A percentile compares a stretch with the other conserved stretches of the same genome.
Conservation (phyloP, 495 filamentous ascomycete species). For the Staphylotrichum tortipilum region DNA sequence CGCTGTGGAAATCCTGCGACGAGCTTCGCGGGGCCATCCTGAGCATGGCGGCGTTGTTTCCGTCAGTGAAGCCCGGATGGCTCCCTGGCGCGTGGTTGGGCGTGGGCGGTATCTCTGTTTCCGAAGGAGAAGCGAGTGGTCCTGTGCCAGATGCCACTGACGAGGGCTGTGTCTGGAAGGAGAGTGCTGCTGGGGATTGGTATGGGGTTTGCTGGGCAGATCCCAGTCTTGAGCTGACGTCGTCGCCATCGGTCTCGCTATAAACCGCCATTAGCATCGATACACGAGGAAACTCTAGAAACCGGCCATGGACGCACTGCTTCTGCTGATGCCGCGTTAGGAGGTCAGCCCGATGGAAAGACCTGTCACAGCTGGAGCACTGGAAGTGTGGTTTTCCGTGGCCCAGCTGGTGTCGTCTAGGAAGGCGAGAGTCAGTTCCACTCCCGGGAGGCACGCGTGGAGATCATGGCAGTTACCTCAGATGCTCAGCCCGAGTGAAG, state of each 20-base stretch:
- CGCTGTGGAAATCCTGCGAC: conserved; percentile 2
- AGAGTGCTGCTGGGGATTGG: conserved; percentile 10
- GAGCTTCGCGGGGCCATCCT: neutral
- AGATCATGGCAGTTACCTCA: conserved; percentile 46
- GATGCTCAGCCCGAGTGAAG: conserved; percentile 80
- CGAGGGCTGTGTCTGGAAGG: conserved; percentile 4
- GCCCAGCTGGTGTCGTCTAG: conserved; percentile 77
- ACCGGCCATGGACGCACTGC: conserved; percentile 53
- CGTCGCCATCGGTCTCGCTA: conserved; percentile 35
- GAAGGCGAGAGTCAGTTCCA: conserved; percentile 12
- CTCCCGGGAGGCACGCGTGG: neutral
- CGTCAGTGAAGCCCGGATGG: conserved; percentile 6
- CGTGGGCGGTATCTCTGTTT: conserved; percentile 4
- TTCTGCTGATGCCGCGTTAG: conserved; percentile 70
- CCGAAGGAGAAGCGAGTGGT: neutral
- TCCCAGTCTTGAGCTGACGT: conserved; percentile 18
- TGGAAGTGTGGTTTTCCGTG: conserved; percentile 63
- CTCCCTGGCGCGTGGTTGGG: conserved; percentile 3
- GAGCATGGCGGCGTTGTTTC: neutral
- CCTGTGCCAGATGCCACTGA: neutral
- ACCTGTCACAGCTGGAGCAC: conserved; percentile 55
- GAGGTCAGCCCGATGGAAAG: conserved; percentile 67
- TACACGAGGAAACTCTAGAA: neutral
- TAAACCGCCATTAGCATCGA: conserved; percentile 9
- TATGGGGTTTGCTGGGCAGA: conserved; percentile 14